Conservation (phyloP, 345 rosid genomes). For the Syzygium aqueum region DNA sequence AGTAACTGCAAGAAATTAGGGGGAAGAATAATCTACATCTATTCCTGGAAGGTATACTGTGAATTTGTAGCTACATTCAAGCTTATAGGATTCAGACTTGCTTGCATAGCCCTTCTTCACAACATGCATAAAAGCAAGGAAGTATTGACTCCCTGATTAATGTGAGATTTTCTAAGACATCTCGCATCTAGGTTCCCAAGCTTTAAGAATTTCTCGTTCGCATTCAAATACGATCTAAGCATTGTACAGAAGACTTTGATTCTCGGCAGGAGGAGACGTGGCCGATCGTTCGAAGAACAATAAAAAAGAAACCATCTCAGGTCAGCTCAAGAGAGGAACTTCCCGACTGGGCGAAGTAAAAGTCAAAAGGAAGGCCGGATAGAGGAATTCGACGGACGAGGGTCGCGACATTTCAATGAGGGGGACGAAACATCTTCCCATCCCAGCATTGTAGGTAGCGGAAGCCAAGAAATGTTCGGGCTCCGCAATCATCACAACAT, state of each 20-base stretch:
- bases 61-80: not conserved
- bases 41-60: not conserved
- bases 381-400: not conserved
- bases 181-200: not conserved
- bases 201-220: not conserved
- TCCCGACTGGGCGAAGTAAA: not conserved
- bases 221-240: not conserved
- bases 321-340: not conserved
- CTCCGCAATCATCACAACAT: not conserved
- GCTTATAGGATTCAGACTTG: not conserved
- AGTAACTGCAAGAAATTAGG: not conserved
- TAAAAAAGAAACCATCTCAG: not conserved
- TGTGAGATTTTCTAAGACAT: not conserved
- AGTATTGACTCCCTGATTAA: not conserved
- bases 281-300: not conserved
- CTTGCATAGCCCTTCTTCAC: not conserved
- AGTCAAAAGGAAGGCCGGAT: not conserved
- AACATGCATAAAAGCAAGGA: not conserved
- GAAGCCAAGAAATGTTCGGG: not conserved
- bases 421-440: not conserved
- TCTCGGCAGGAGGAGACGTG: not conserved
- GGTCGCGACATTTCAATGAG: not conserved
- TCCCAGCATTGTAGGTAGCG: not conserved
- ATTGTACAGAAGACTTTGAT: not conserved
- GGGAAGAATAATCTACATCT: not conserved